Evolutionary conservation across 495 filamentous ascomycete genomes (phyloP).

Genomic region (Aspergillus saccharolyticus): DNA sequence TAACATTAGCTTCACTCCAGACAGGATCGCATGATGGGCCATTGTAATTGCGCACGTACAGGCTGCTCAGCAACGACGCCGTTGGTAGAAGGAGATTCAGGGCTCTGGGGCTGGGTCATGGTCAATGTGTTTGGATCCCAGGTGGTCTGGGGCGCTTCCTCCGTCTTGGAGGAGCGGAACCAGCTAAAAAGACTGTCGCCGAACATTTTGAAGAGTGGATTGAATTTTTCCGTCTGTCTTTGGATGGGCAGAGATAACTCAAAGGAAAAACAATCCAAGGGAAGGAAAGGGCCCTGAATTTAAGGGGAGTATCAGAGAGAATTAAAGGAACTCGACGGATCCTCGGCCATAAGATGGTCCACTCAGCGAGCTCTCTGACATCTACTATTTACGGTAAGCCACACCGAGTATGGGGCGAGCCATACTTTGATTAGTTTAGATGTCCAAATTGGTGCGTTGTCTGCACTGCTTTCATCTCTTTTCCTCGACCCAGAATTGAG

Average conservation of each 20-base stretch:
- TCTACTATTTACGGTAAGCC: too few species aligned
- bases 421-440: not conserved
- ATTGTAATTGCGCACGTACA: not conserved
- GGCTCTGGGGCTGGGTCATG: constrained; percentile 1
- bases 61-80: not conserved
- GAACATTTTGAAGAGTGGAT: not conserved
- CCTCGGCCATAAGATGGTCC: not conserved
- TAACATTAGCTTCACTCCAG: not conserved
- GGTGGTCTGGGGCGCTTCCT: constrained; percentile 1
- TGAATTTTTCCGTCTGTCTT: not conserved
- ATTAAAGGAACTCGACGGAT: not conserved
- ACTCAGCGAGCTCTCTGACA: not conserved
- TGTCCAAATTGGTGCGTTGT: constrained; percentile 1
- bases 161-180: constrained; percentile 2
- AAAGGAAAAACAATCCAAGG: not conserved
- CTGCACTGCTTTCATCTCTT: not conserved
- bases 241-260: not conserved
- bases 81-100: not conserved
- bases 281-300: too few species aligned
- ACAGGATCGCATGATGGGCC: too few species aligned
- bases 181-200: not conserved
- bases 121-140: constrained; percentile 2
- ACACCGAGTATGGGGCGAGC: not conserved
- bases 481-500: not conserved
- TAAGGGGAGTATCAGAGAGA: too few species aligned